A percentile compares a stretch with the other conserved stretches of the same genome.
Conservation (phyloP, 169 alveolate genomes). For the Ophryocystis elektroscirrha region DNA sequence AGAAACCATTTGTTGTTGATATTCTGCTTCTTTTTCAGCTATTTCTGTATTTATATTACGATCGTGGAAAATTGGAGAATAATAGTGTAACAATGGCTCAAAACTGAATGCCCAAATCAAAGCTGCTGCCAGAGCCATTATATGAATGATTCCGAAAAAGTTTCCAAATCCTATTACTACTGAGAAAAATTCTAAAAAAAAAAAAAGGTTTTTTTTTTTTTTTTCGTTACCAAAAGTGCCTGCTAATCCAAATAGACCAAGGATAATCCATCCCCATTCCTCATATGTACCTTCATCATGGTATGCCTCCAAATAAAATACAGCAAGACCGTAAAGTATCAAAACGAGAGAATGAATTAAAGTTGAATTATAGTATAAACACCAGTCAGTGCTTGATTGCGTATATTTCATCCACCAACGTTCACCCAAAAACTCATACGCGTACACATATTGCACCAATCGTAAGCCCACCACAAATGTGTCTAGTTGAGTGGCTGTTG, state of each 20-base stretch:
- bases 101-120: constrained; percentile 43
- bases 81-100: constrained; percentile 49
- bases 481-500: constrained; percentile 53
- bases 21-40: no score
- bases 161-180: constrained; percentile 56
- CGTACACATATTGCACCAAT: constrained; percentile 41
- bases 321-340: constrained; percentile 47
- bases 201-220: background rate
- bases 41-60: constrained; percentile 48
- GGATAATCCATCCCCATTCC: constrained; percentile 49
- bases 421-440: constrained; percentile 46
- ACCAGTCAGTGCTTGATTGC: constrained; percentile 59
- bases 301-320: constrained; percentile 49
- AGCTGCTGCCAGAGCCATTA: constrained; percentile 48
- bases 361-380: constrained; percentile 44
- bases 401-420: constrained; percentile 56
- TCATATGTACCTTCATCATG: constrained; percentile 59
- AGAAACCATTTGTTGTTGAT: no score
- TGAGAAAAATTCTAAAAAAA: constrained; percentile 36
- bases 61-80: constrained; percentile 53
- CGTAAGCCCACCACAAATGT: constrained; percentile 39
- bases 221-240: constrained; percentile 34
- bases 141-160: constrained; percentile 39
- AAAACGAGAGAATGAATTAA: constrained; percentile 45
- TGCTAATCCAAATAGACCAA: constrained; percentile 42